Conservation (phyloP, 78 protist genomes). For the Guillardia theta region DNA sequence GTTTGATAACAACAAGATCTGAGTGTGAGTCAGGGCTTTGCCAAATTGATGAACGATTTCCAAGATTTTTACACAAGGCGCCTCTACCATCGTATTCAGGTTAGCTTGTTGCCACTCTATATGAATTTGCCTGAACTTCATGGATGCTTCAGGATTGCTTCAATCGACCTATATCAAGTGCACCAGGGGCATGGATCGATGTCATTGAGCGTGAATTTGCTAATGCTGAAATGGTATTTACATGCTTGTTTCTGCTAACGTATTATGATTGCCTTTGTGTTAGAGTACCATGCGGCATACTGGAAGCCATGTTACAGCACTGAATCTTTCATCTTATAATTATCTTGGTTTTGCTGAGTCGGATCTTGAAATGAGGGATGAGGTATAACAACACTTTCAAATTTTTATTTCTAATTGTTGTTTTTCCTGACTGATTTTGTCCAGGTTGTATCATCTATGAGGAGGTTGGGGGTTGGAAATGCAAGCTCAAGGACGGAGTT, state of each 20-base stretch:
- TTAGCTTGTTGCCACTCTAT: conserved; percentile 93
- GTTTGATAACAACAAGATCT: no score
- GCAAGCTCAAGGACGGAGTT: background rate
- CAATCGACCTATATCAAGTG: background rate
- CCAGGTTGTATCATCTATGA: background rate
- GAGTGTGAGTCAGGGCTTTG: conserved; percentile 72
- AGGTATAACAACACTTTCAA: background rate
- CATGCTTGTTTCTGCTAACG: no score
- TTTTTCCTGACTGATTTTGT: background rate
- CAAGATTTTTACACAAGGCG: conserved; percentile 87
- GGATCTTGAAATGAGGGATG: conserved; percentile 20
- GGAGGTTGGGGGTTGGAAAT: background rate
- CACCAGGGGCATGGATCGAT: conserved; percentile 80
- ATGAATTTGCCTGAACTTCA: no score
- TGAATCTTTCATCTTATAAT: conserved; percentile 96
- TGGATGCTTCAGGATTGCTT: background rate
- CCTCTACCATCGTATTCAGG: conserved; percentile 81
- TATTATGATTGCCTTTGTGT: no score
- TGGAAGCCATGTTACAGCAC: conserved; percentile 20
- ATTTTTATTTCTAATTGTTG: background rate
- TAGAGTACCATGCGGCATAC: background rate
- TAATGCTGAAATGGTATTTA: background rate
- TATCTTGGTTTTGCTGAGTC: conserved; percentile 93
- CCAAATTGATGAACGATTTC: conserved; percentile 82
- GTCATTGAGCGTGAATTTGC: conserved; percentile 66